These are phyloP conservation scores for Hypoxylon sp. DNA, from an alignment of 2,329 filamentous ascomycete species.

Conservation along the genomic window DNA sequence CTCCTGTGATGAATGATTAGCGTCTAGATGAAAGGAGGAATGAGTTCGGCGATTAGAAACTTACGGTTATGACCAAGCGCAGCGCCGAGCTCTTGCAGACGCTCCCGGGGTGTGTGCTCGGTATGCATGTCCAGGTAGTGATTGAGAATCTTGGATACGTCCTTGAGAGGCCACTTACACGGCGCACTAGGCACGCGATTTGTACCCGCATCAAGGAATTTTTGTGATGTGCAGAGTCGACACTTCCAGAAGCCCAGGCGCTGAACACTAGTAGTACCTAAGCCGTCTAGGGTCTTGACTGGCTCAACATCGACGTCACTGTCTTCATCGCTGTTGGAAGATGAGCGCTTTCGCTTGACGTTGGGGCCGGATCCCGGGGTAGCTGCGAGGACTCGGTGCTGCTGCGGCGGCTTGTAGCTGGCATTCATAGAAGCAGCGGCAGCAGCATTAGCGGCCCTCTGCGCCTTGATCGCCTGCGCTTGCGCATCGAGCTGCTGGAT, in stretches of 20 bases:
- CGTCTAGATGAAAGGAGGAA: background rate
- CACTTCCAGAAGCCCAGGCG: constrained; percentile 65
- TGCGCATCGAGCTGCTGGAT: constrained; percentile 58
- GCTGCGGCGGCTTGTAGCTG: constrained; percentile 14
- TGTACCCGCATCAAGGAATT: constrained; percentile 59
- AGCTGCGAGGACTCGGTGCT: constrained; percentile 29
- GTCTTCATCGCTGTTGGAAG: constrained; percentile 36
- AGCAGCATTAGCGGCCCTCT: constrained; percentile 21
- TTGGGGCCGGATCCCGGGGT: constrained; percentile 21
- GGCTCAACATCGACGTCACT: constrained; percentile 30
- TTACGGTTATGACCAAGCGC: constrained; percentile 60
- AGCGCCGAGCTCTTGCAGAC: constrained; percentile 61
- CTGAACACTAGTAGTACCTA: constrained; percentile 52
- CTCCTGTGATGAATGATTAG: constrained; percentile 50
- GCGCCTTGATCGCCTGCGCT: constrained; percentile 21
- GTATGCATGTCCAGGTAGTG: constrained; percentile 64
- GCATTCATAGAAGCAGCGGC: constrained; percentile 6
- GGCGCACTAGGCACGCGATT: constrained; percentile 61
- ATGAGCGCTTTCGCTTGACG: constrained; percentile 44
- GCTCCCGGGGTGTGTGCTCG: constrained; percentile 60
- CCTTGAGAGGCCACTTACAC: constrained; percentile 64
- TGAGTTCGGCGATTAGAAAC: constrained; percentile 35
- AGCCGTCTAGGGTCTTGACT: constrained; percentile 23
- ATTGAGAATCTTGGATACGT: constrained; percentile 63
- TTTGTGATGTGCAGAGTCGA: constrained; percentile 60